Evolutionary conservation across 257 asterid genomes (phyloP).

Genomic region (Petunia secreta): DNA sequence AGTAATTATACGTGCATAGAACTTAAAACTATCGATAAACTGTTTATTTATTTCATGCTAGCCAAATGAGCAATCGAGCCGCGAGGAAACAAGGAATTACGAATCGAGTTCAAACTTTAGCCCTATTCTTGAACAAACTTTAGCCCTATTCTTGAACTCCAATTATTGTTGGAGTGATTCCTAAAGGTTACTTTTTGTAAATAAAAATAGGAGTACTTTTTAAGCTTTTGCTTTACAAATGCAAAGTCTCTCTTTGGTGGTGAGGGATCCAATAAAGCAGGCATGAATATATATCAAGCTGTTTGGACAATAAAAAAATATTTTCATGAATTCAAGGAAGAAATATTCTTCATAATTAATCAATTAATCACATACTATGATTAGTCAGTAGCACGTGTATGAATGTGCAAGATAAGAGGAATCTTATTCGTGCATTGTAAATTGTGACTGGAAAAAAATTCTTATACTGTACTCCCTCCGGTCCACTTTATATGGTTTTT

Average conservation of each 20-base stretch:
- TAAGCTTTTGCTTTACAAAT: conserved; percentile 15
- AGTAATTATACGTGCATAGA: too few relatives aligned
- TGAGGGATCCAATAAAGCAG: conserved; percentile 69
- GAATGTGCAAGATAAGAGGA: conserved; percentile 26
- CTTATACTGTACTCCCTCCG: not conserved
- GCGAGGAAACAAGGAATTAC: not conserved
- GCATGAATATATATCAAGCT: conserved; percentile 38
- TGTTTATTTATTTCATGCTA: too few relatives aligned
- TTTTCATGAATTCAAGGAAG: conserved; percentile 49
- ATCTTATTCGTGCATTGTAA: conserved; percentile 53
- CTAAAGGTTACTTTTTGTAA: conserved; percentile 14
- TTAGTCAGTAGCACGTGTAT: conserved; percentile 39
- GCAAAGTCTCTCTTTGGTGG: conserved; percentile 29
- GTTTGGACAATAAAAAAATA: conserved; percentile 41
- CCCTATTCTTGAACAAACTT: not conserved
- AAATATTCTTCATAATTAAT: conserved; percentile 14
- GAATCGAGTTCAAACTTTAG: not conserved
- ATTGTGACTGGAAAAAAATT: conserved; percentile 46
- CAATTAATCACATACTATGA: conserved; percentile 17
- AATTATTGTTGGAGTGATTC: not conserved
- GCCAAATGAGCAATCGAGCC: too few relatives aligned
- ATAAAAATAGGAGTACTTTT: not conserved
- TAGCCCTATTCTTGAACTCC: not conserved
- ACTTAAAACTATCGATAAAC: too few relatives aligned
- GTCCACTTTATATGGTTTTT: too few relatives aligned